Percentiles rank a stretch among this genome's conserved stretches.
These are phyloP conservation scores for Neodidymelliopsis sp. DNA, from an alignment of 2,329 filamentous ascomycete species.

Conservation along the genomic window DNA sequence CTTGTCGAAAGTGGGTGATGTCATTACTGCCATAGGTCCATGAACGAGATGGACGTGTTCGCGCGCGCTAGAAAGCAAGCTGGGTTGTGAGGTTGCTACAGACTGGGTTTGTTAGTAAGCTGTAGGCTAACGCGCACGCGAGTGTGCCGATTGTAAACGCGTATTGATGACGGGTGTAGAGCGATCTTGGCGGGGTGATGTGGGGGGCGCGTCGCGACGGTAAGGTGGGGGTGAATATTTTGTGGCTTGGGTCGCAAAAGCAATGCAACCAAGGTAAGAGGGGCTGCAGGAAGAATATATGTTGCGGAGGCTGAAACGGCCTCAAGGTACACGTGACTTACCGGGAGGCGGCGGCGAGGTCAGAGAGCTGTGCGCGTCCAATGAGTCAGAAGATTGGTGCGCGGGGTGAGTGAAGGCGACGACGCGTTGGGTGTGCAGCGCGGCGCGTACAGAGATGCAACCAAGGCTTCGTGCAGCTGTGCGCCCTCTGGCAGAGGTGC, in stretches of 20 bases:
- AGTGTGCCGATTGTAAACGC: conserved; percentile 23
- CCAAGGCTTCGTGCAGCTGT: conserved; percentile 30
- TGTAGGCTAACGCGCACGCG: conserved; percentile 23
- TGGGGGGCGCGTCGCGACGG: conserved; percentile 22
- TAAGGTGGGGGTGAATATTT: conserved; percentile 20
- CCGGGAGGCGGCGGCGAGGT: conserved; percentile 39
- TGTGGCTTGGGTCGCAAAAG: conserved; percentile 30
- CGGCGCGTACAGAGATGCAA: conserved; percentile 27
- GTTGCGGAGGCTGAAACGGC: conserved; percentile 39
- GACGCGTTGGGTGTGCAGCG: conserved; percentile 34
- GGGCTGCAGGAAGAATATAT: conserved; percentile 33
- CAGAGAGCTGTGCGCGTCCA: conserved; percentile 24
- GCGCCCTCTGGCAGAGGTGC: conserved; percentile 21
- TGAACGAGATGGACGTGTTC: conserved; percentile 36
- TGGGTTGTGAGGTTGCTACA: conserved; percentile 17
- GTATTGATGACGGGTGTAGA: conserved; percentile 19
- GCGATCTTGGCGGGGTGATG: conserved; percentile 6
- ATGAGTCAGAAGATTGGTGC: conserved; percentile 36
- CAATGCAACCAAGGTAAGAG: conserved; percentile 21
- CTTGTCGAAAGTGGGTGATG: conserved; percentile 47
- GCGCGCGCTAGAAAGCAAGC: conserved; percentile 28
- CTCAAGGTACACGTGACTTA: conserved; percentile 42
- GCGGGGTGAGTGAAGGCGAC: conserved; percentile 30
- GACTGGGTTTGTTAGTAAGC: conserved; percentile 27
- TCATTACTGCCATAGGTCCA: conserved; percentile 53